Base-by-base conservation (phyloP, 2,329 filamentous ascomycete genomes). In the Cladobotryum protrusum region DNA sequence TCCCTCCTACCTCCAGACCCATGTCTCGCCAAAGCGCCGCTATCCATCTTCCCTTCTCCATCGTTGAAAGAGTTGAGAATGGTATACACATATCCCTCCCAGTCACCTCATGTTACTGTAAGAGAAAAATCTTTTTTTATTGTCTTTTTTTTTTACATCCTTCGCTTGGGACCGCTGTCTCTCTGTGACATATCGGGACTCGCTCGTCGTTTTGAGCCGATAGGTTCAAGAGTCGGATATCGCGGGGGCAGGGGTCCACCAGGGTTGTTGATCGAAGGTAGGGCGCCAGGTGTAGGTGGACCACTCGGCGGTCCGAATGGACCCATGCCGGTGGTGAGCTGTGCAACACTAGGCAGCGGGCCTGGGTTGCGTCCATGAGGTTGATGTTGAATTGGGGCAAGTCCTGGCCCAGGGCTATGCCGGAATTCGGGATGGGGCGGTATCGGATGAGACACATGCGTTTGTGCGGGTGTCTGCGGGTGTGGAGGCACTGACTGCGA, bases 251-350 rank as follows among this genome's bases (percentile, higher is more conserved):
- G 58, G n/a, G n/a, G 32, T 11, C n/a, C 33, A 6, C 46, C 43
- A n/a, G 50, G 32, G 15, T 48, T 49, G 39, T 45, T 44, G 15
- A 52, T 52, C 35, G 50, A 34, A 20, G 46, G 46, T 33, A 52
- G 24, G 34, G 49, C 48, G 6, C 43, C 45, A 9, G 47, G 50
- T 14, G 47, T 52, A 11, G 48, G 43, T 9, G 50, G 43, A 19
- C 50, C 50, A 19, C 47, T 50, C 17, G 50, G 36, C 8, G 50
- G 43, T n/a, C 48, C 77, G 61, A 83, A 84, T 1, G 79, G 78
- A 55, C 76, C 81, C 32, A 83, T 71, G 12, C 82, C 81, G 0
- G 81, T 84, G 2, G 82, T 85, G 57, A 85, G 72, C 61, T 85
- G 81, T 34, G 78, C 76, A 14, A 85, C 72, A 45, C 80, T 75